A percentile compares a stretch with the other conserved stretches of the same genome.
These are phyloP conservation scores for Trichoderma atroviride DNA, from an alignment of 2,329 filamentous ascomycete genomes.

Conservation along the genomic window DNA sequence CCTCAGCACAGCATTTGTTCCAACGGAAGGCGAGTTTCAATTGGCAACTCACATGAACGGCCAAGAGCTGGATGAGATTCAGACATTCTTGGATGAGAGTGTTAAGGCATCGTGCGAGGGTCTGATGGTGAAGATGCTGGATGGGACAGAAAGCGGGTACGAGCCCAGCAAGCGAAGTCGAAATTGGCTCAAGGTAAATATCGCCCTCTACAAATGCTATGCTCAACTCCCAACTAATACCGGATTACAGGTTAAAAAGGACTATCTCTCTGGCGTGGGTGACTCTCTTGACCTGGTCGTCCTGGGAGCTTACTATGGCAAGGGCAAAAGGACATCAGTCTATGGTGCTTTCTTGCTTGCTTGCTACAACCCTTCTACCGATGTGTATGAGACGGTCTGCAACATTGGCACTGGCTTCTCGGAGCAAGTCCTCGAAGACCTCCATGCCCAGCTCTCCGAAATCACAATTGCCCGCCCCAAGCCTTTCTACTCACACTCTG, in stretches of 20 bases:
- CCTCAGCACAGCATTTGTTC: conserved; percentile 71
- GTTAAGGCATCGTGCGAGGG: conserved; percentile 96
- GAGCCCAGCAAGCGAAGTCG: conserved; percentile 94
- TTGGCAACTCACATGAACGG: conserved; percentile 88
- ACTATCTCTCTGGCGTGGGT: conserved; percentile 90
- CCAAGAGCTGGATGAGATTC: conserved; percentile 90
- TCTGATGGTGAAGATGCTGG: conserved; percentile 99
- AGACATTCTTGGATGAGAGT: conserved; percentile 87
- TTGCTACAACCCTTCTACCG: conserved; percentile 79
- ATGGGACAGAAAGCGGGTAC: conserved; percentile 89
- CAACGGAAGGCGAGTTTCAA: conserved; percentile 85
- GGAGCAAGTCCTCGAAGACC: conserved; percentile 86
- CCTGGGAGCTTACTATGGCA: conserved; percentile 89
- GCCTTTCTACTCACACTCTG: conserved; percentile 88
- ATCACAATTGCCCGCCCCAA: conserved; percentile 88
- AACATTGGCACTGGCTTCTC: conserved; percentile 98
- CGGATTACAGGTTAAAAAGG: conserved; percentile 81
- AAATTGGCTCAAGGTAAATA: conserved; percentile 89
- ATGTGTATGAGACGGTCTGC: conserved; percentile 93
- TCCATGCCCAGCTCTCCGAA: conserved; percentile 74
- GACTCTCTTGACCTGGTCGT: conserved; percentile 97
- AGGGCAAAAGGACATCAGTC: conserved; percentile 91
- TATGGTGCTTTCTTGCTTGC: conserved; percentile 96
- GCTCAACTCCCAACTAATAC: background rate
- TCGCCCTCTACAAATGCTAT: background rate